Base-by-base conservation (phyloP, 2,329 filamentous ascomycete species). In the Hymenoscyphus fructigenus region DNA sequence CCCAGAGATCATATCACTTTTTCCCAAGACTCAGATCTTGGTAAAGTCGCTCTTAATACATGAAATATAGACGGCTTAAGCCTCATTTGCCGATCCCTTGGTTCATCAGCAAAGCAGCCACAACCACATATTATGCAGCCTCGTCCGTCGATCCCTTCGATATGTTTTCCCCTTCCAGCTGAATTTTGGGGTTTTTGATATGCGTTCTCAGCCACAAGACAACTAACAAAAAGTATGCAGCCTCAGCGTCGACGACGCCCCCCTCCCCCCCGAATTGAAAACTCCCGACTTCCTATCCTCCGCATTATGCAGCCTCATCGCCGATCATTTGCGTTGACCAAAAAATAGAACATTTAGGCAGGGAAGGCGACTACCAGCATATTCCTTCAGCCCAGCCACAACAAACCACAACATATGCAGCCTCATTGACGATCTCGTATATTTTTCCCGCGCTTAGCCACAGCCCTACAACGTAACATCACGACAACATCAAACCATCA, bases 381-480 rank as follows among this genome's bases (percentile, higher is more conserved):
- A 53, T 26, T 53, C 20, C 47, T 53, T 53, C 47, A 53, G 47
- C 47, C 47, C 47, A 53, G 47, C 47, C 23, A 23, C 47, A 53
- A 20, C 20, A 53, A 53, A 23, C 47, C n/a, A 53, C 47, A 26
- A 50, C 20, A 53, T 53, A 28, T 53, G 47, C 20, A 53, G 47
- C 47, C 47, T 53, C 20, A 53, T 50, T 7, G 44, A 20, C 44
- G 44, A 50, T 53, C 47, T 53, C 47, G 47, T 53, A 23, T 53
- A 53, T 53, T 53, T 53, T 53, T 9, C 23, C 20, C 20, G 20
- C 47, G 47, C 47, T 26, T 53, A 53, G 20, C 47, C 47, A 12
- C 47, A 53, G 47, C 47, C 20, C 47, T 53, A 53, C 47, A 53
- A 53, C 47, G n/a, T 53, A 14, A 12, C 47, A 53, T 53, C 20